These are phyloP conservation scores for Pythium rhizo-oryzae DNA, from an alignment of 352 stramenopile species.

Conservation along the genomic window DNA sequence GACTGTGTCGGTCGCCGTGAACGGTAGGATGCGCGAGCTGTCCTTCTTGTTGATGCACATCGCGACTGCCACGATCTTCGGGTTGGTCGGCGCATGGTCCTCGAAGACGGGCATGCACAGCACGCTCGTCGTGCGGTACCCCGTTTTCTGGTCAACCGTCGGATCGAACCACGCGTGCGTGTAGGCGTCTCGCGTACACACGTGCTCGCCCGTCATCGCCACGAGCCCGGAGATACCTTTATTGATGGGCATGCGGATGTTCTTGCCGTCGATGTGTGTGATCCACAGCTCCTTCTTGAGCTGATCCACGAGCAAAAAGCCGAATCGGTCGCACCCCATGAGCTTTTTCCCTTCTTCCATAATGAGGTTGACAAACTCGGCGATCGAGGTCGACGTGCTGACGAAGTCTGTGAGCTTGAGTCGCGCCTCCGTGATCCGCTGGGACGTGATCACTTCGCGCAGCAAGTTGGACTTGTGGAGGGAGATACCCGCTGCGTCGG, in stretches of 20 bases:
- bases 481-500: slow-evolving; percentile 68
- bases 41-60: slow-evolving; percentile 93
- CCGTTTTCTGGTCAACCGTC: slow-evolving; percentile 69
- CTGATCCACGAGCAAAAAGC: slow-evolving; percentile 69
- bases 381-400: slow-evolving; percentile 59
- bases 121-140: slow-evolving; percentile 75
- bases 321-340: slow-evolving; percentile 77
- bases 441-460: slow-evolving; percentile 66
- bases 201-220: slow-evolving; percentile 53
- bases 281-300: slow-evolving; percentile 85
- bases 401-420: slow-evolving; percentile 67
- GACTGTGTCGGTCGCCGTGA: slow-evolving; percentile 57
- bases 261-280: slow-evolving; percentile 43
- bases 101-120: slow-evolving; percentile 78
- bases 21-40: slow-evolving; percentile 67
- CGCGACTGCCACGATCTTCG: slow-evolving; percentile 66
- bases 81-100: slow-evolving; percentile 48
- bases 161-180: slow-evolving; percentile 75
- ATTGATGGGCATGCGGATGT: slow-evolving; percentile 68
- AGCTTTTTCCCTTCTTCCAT: slow-evolving; percentile 75
- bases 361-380: slow-evolving; percentile 62
- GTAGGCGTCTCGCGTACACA: slow-evolving; percentile 72
- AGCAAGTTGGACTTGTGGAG: slow-evolving; percentile 70
- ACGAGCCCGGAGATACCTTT: slow-evolving; percentile 70
- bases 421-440: slow-evolving; percentile 67